These are phyloP conservation scores for Lathyrus oleraceus DNA, from an alignment of 306 rosid genomes.

Conservation along the genomic window DNA sequence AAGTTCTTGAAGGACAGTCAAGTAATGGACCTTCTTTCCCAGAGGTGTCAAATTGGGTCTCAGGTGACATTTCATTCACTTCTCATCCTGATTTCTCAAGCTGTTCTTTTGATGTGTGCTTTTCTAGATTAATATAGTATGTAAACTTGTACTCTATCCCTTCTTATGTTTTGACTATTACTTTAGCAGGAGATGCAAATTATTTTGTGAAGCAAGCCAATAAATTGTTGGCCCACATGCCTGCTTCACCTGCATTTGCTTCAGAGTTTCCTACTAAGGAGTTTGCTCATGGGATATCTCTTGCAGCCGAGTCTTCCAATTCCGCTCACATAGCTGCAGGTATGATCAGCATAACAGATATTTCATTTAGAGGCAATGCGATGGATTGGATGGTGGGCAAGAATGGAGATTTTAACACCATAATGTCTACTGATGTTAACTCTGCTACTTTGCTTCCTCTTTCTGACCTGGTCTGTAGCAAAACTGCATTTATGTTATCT, in stretches of 20 bases:
- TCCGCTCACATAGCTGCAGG: slow-evolving; percentile 74
- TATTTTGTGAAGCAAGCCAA: slow-evolving; percentile 55
- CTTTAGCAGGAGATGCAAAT: slow-evolving; percentile 49
- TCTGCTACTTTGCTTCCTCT: slow-evolving; percentile 46
- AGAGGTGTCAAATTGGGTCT: slow-evolving; percentile 36
- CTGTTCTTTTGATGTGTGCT: background rate
- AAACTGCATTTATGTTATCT: slow-evolving; percentile 58
- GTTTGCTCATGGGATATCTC: slow-evolving; percentile 47
- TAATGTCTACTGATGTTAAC: slow-evolving; percentile 39
- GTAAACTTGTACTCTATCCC: slow-evolving; percentile 2
- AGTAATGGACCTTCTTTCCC: slow-evolving; percentile 47
- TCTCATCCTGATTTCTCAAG: slow-evolving; percentile 4
- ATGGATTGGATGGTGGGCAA: slow-evolving; percentile 61
- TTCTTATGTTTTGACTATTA: background rate
- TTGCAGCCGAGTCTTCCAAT: slow-evolving; percentile 65
- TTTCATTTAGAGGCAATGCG: slow-evolving; percentile 50
- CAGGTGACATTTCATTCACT: slow-evolving; percentile 50
- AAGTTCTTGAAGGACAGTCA: slow-evolving; percentile 40
- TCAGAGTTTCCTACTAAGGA: slow-evolving; percentile 70
- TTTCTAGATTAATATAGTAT: slow-evolving; percentile 5
- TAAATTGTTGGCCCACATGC: slow-evolving; percentile 62
- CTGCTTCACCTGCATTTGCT: slow-evolving; percentile 86
- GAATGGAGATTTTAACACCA: slow-evolving; percentile 53
- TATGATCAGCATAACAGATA: slow-evolving; percentile 70
- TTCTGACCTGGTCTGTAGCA: slow-evolving; percentile 48